These are phyloP conservation scores for Meyerozyma guilliermondii DNA, from an alignment of 1,139 yeast genomes.

Conservation along the genomic window DNA sequence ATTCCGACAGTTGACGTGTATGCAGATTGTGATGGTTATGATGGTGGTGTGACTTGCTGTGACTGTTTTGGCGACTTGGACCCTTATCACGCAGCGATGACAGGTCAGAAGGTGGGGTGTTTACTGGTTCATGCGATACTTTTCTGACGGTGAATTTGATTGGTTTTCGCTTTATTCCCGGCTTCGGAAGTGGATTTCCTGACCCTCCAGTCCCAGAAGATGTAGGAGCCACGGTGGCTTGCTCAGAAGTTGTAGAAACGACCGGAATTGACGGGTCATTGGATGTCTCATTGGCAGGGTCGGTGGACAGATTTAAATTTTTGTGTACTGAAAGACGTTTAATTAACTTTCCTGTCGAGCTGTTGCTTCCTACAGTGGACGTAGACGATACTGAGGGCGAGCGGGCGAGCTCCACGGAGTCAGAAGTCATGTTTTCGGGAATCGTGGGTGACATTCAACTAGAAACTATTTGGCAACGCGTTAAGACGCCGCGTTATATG, in stretches of 20 bases:
- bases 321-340: slow-evolving; percentile 21
- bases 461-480: background rate
- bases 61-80: background rate
- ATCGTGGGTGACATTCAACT: background rate
- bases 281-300: too few relatives aligned
- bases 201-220: too few relatives aligned
- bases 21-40: background rate
- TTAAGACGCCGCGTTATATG: background rate
- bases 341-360: slow-evolving; percentile 29
- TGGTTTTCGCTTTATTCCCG: slow-evolving; percentile 20
- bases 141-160: slow-evolving; percentile 40
- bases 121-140: slow-evolving; percentile 32
- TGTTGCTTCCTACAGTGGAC: slow-evolving; percentile 23
- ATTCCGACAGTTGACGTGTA: slow-evolving; percentile 1
- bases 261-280: too few relatives aligned
- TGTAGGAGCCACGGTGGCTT: background rate
- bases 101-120: slow-evolving; percentile 10
- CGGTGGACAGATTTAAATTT: slow-evolving; percentile 1
- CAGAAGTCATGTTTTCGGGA: slow-evolving; percentile 1
- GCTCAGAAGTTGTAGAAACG: background rate
- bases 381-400: slow-evolving; percentile 20
- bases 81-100: slow-evolving; percentile 4
- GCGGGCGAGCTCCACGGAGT: slow-evolving; percentile 4
- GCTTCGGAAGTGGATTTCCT: background rate
- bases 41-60: slow-evolving; percentile 1